Conservation (phyloP, 2,329 filamentous ascomycete genomes). For the Phyllosticta citrichinensis region DNA sequence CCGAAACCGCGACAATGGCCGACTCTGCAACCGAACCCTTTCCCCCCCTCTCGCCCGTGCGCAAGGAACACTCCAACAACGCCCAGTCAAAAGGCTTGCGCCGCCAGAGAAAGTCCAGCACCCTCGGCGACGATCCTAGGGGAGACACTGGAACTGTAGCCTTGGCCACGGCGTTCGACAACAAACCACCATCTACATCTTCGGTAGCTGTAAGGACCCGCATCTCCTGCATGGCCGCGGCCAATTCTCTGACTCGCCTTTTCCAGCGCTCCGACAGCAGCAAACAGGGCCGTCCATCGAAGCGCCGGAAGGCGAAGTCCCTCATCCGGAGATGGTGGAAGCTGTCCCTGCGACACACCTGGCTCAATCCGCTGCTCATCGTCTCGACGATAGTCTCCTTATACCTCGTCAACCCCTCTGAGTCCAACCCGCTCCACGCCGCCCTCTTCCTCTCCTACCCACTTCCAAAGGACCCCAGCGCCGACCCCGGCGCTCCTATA, state of each 20-base stretch:
- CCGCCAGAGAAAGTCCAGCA: slow-evolving; percentile 8
- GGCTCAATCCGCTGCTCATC: slow-evolving; percentile 59
- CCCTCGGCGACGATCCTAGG: slow-evolving; percentile 9
- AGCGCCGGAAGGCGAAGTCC: slow-evolving; percentile 36
- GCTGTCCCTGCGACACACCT: slow-evolving; percentile 44
- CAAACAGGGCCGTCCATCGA: slow-evolving; percentile 28
- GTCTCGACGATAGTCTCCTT: slow-evolving; percentile 52
- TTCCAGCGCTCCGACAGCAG: slow-evolving; percentile 18
- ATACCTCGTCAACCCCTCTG: slow-evolving; percentile 66
- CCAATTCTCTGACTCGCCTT: slow-evolving; percentile 7
- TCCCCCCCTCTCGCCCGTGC: neutral
- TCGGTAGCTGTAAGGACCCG: neutral
- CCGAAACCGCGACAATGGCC: slow-evolving; percentile 1
- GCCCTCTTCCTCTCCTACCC: slow-evolving; percentile 89
- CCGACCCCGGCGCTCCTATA: slow-evolving; percentile 33
- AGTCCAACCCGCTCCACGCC: slow-evolving; percentile 66
- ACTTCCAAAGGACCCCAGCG: slow-evolving; percentile 44
- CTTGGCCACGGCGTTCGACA: slow-evolving; percentile 7
- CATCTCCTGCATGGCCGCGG: neutral
- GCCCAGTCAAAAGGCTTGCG: slow-evolving; percentile 1
- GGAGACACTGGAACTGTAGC: slow-evolving; percentile 7
- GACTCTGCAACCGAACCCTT: slow-evolving; percentile 9
- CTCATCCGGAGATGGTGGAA: slow-evolving; percentile 37
- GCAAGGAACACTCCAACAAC: neutral
- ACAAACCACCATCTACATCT: neutral